Percentiles rank a stretch among this genome's conserved stretches.
Conservation (phyloP, 352 stramenopile genomes). For the Phytophthora sp. region DNA sequence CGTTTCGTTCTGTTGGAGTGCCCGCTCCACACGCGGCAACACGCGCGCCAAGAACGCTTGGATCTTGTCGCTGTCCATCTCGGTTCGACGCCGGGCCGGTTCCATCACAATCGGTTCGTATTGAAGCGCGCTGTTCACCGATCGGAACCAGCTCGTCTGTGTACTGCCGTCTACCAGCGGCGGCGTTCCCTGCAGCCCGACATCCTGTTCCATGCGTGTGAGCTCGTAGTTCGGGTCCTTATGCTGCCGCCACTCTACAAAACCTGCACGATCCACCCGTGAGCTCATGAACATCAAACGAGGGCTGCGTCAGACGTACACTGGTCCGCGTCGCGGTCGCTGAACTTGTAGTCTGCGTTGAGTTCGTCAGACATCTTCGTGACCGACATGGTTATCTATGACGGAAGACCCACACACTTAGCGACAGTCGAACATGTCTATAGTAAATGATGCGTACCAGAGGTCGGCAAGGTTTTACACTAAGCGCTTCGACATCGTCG, state of each 20-base stretch:
- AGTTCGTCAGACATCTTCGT: conserved; percentile 86
- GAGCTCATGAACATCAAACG: conserved; percentile 1
- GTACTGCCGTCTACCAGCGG: conserved; percentile 72
- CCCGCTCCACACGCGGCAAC: conserved; percentile 74
- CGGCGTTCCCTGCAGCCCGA: conserved; percentile 75
- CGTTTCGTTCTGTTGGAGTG: conserved; percentile 87
- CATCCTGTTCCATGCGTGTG: conserved; percentile 75
- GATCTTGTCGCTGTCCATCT: conserved; percentile 77
- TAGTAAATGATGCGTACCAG: no score
- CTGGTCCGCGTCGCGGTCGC: conserved; percentile 79
- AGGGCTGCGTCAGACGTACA: conserved; percentile 46
- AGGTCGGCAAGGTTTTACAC: conserved; percentile 51
- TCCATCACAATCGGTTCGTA: conserved; percentile 79
- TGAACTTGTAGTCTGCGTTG: conserved; percentile 88
- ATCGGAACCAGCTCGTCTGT: conserved; percentile 87
- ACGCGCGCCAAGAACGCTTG: conserved; percentile 71
- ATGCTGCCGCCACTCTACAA: conserved; percentile 87
- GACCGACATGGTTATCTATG: conserved; percentile 76
- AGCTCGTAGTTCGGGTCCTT: conserved; percentile 88
- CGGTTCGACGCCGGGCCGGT: conserved; percentile 35
- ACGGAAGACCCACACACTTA: no score
- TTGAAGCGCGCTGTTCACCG: conserved; percentile 82
- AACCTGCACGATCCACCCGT: no score
- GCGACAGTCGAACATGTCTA: no score
- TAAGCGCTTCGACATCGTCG: conserved; percentile 72